Percentiles rank a stretch among this genome's conserved stretches.
These are phyloP conservation scores for Ophiosphaerella korrae DNA, from an alignment of 2,329 filamentous ascomycete genomes.

Conservation along the genomic window DNA sequence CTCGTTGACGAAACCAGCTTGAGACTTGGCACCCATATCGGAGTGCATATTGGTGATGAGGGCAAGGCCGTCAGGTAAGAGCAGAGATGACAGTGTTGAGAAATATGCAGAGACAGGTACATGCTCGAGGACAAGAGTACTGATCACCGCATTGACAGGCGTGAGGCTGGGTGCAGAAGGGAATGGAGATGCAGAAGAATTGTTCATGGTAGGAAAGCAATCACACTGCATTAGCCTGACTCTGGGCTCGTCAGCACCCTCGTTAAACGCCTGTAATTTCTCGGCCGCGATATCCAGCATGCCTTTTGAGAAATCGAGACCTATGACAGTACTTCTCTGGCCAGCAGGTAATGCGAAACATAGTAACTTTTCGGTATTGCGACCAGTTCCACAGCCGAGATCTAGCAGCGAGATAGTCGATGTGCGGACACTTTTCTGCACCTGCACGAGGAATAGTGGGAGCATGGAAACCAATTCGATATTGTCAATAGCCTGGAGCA, in stretches of 20 bases:
- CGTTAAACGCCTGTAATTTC: slow-evolving; percentile 33
- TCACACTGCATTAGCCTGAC: slow-evolving; percentile 32
- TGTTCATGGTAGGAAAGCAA: slow-evolving; percentile 32
- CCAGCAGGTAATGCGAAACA: slow-evolving; percentile 32
- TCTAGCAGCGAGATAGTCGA: slow-evolving; percentile 57
- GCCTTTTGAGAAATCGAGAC: slow-evolving; percentile 60
- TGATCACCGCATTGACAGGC: slow-evolving; percentile 57
- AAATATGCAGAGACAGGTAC: slow-evolving; percentile 61
- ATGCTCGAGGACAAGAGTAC: slow-evolving; percentile 69
- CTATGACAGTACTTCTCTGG: slow-evolving; percentile 50
- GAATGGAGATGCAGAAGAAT: slow-evolving; percentile 25
- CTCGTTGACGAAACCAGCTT: slow-evolving; percentile 66
- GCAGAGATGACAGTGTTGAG: slow-evolving; percentile 50
- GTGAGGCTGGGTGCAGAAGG: slow-evolving; percentile 12
- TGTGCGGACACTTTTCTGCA: slow-evolving; percentile 15
- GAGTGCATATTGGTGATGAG: slow-evolving; percentile 72
- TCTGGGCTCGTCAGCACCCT: not conserved
- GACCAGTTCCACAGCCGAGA: slow-evolving; percentile 68
- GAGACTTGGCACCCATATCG: slow-evolving; percentile 64
- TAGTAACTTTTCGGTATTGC: slow-evolving; percentile 63
- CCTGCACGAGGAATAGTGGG: slow-evolving; percentile 52
- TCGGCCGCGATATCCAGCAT: slow-evolving; percentile 62
- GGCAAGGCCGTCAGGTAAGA: slow-evolving; percentile 54
- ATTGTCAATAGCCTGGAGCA: slow-evolving; percentile 68
- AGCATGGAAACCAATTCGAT: slow-evolving; percentile 59